Evolutionary conservation across 2,329 filamentous ascomycete species (phyloP), one percentile per base, ranked within the genome.

Genomic region (Parastagonospora avenae): DNA sequence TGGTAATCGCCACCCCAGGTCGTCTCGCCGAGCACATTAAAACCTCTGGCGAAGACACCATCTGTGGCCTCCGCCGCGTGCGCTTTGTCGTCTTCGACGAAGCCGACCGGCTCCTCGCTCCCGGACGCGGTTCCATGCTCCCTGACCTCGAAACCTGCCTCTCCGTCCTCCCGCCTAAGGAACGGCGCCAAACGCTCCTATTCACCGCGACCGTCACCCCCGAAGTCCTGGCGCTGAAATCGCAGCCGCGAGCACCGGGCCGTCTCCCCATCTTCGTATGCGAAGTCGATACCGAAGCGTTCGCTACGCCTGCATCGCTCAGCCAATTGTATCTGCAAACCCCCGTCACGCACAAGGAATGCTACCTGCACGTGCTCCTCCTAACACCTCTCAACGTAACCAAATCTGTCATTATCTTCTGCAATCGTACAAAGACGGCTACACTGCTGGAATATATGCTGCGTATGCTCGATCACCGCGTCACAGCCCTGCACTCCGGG

Each of bases 141-240:
- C 89, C 91, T 4, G 94, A 97, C 66, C 86, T 99, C 1, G 91
- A 95, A 70, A 90, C 91, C 54, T 97, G 92, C 67, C 81, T 99
- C 4, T 87, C 85, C 2, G 87, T 88, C 2, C 82, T 99, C 0
- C 94, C 94, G 0, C 86, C 90, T 0, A 84, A 91, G 4, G 77
- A 82, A 1, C 81, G 91, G 67, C 85, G 94, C n/a, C 92, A 99
- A 74, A 99, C 93, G 0, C 84, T 96, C 12, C 84, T 99, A 2
- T 99, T 99, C 77, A 99, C 94, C 8, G 94, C 94, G 12, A 99
- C 94, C 1, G 87, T 99, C 37, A 97, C 94, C 0, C 86, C 91
- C 2, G 93, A 97, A 77, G 92, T 99, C 4, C 85, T 91, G 42
- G 90, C 91, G 2, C 77, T 97, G 52, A 94, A 96, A 74, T 84